phyloP scores from a whole-genome alignment of 2,329 filamentous ascomycete species.

The Verticillium zaregamsianum region DNA sequence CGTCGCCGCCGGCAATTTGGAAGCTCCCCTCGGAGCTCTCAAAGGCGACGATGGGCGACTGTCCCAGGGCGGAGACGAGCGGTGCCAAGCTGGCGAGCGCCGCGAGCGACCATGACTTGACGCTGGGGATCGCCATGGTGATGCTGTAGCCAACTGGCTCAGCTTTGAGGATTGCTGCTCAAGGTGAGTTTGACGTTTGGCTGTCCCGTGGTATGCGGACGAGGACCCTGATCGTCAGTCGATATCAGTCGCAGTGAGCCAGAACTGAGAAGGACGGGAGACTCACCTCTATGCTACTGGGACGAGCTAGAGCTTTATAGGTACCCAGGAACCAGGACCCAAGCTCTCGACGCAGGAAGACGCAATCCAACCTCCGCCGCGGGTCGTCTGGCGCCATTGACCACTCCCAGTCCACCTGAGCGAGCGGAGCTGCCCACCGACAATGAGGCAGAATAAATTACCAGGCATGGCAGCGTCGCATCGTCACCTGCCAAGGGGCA shows the following conservation, averaged over 20 bases:
- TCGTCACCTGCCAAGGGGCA: not conserved
- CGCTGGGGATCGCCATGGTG: not conserved
- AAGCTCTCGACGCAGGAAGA: not conserved
- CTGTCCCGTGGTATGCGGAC: not conserved
- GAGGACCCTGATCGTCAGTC: not conserved
- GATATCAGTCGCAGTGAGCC: not conserved
- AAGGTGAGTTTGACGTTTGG: not conserved
- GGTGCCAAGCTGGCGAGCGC: constrained; percentile 16
- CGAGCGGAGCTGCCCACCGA: not conserved
- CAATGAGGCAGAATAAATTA: not conserved
- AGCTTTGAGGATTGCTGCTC: not conserved
- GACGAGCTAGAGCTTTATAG: not conserved
- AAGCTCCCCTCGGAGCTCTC: constrained; percentile 16
- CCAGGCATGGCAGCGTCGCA: not conserved
- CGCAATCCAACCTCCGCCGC: not conserved
- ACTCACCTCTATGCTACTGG: not conserved
- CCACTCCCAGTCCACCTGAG: not conserved
- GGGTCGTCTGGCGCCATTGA: not conserved
- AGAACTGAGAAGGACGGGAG: not conserved
- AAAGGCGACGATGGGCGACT: constrained; percentile 44
- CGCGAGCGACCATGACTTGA: constrained; percentile 11
- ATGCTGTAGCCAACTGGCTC: not conserved
- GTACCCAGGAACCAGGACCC: not conserved
- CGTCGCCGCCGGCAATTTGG: constrained; percentile 31
- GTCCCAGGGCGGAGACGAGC: constrained; percentile 36